These are phyloP conservation scores for Phytophthora lateralis DNA, from an alignment of 352 stramenopile genomes.

Conservation along the genomic window DNA sequence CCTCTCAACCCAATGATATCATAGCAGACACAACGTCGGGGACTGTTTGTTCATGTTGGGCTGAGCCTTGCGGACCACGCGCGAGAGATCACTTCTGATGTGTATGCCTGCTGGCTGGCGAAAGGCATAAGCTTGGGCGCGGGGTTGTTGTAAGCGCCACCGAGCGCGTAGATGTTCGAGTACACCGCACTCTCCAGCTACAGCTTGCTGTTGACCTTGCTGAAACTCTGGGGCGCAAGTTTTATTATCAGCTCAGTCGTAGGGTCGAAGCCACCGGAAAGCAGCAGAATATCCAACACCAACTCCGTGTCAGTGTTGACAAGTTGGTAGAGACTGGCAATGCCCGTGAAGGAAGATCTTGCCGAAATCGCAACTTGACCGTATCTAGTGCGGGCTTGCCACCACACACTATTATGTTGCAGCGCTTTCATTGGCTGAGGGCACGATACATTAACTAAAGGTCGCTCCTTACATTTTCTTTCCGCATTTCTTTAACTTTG, in stretches of 20 bases:
- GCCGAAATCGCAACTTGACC: too few relatives aligned
- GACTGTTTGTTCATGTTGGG: slow-evolving; percentile 9
- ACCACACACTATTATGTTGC: too few relatives aligned
- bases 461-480: slow-evolving; percentile 12
- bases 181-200: slow-evolving; percentile 3
- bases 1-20: too few relatives aligned
- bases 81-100: background rate
- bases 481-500: slow-evolving; percentile 10
- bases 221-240: slow-evolving; percentile 3
- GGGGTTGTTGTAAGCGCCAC: slow-evolving; percentile 8
- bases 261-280: slow-evolving; percentile 13
- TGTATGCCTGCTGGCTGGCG: slow-evolving; percentile 4
- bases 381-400: too few relatives aligned
- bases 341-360: too few relatives aligned
- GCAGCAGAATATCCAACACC: slow-evolving; percentile 42
- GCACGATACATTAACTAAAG: background rate
- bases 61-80: slow-evolving; percentile 4
- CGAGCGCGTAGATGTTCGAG: slow-evolving; percentile 4
- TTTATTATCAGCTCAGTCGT: slow-evolving; percentile 11
- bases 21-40: too few relatives aligned
- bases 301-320: slow-evolving; percentile 29
- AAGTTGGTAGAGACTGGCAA: too few relatives aligned
- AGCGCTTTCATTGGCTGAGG: background rate
- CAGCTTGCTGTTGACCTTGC: slow-evolving; percentile 12
- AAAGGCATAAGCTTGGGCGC: slow-evolving; percentile 7